phyloP scores from a whole-genome alignment of 2,329 filamentous ascomycete genomes.

The Aspergillus fischeri region DNA sequence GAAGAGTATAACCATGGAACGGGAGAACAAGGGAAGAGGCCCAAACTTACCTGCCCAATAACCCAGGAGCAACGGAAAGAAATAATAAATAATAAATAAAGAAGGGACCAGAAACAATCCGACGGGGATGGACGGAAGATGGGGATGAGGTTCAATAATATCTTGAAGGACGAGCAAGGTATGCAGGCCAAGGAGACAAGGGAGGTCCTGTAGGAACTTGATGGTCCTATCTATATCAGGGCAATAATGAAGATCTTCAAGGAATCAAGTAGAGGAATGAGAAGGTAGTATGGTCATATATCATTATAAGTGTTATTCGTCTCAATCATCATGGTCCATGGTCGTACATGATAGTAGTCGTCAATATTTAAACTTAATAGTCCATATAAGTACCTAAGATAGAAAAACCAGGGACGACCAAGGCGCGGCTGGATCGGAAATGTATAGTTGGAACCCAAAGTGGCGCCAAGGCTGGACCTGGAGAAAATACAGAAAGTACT shows the following conservation, averaged over 20 bases:
- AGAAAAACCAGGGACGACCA: constrained; percentile 4
- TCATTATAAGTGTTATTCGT: not conserved
- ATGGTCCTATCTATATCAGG: not conserved
- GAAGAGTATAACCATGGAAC: constrained; percentile 6
- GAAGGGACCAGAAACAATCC: not conserved
- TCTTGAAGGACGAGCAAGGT: not conserved
- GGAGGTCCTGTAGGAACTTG: not conserved
- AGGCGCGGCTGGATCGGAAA: constrained; percentile 14
- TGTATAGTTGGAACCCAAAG: constrained; percentile 9
- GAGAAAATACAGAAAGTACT: not conserved
- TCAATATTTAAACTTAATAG: not conserved
- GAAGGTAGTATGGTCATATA: not conserved
- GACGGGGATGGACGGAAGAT: not conserved
- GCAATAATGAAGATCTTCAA: not conserved
- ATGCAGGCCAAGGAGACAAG: not conserved
- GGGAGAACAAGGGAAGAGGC: not conserved
- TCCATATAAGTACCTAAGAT: not conserved
- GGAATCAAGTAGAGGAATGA: not conserved
- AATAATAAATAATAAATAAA: not conserved
- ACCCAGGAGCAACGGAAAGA: not conserved
- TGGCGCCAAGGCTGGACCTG: constrained; percentile 10
- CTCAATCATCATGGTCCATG: not conserved
- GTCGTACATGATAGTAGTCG: not conserved
- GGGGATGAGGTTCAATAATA: not conserved
- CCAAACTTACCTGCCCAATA: not conserved